A percentile compares a stretch with the other conserved stretches of the same genome.
phyloP scores from a whole-genome alignment of 2,329 filamentous ascomycete genomes.

The Fusarium continuum region DNA sequence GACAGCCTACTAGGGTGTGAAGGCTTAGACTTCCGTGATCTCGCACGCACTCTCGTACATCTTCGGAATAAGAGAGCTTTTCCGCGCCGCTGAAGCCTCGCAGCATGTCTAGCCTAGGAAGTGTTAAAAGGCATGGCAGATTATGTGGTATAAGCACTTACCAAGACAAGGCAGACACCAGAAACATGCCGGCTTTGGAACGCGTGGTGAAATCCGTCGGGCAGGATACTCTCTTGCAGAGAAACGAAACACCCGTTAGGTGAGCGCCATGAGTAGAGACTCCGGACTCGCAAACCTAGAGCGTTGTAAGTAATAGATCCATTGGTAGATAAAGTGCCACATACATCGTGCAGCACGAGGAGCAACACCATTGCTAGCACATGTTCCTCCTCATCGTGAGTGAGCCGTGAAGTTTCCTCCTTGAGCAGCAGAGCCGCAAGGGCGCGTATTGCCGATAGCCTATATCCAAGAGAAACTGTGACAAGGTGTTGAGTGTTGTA shows the following conservation, averaged over 20 bases:
- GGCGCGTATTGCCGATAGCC: conserved; percentile 35
- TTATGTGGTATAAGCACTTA: neutral
- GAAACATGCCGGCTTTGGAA: conserved; percentile 36
- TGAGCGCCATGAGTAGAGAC: conserved; percentile 43
- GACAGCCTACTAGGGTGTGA: conserved; percentile 43
- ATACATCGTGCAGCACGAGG: conserved; percentile 42
- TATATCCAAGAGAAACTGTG: conserved; percentile 31
- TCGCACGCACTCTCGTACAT: conserved; percentile 38
- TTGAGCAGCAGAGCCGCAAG: conserved; percentile 33
- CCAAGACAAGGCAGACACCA: conserved; percentile 42
- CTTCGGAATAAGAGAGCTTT: conserved; percentile 42
- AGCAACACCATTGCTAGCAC: conserved; percentile 40
- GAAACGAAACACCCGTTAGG: conserved; percentile 42
- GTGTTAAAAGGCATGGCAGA: neutral
- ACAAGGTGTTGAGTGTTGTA: conserved; percentile 11
- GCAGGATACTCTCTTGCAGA: conserved; percentile 39
- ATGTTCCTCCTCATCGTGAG: conserved; percentile 32
- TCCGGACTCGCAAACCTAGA: conserved; percentile 42
- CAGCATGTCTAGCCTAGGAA: conserved; percentile 42
- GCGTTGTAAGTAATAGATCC: neutral
- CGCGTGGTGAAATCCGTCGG: conserved; percentile 9
- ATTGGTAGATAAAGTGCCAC: fast-evolving
- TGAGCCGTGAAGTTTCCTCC: conserved; percentile 25
- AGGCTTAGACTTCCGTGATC: conserved; percentile 38
- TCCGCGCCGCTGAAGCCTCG: conserved; percentile 46